Base-by-base conservation (phyloP, 1,284 basidiomycete species). In the Singerocomus inundabilis region DNA sequence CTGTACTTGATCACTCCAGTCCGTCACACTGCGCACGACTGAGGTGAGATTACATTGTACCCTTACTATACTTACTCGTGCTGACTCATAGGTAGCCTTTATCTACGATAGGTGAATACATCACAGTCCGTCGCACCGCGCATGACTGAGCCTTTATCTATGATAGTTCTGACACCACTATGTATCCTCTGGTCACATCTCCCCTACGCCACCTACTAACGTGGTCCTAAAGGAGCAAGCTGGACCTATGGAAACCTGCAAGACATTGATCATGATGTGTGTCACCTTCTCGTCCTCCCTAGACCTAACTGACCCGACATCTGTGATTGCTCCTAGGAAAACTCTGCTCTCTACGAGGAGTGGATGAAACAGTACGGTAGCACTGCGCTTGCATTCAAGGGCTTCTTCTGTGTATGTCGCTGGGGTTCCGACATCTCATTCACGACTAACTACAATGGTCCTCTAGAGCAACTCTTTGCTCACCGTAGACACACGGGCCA, bases 361-460 rank as follows among this genome's bases (percentile, higher is more conserved):
- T 88, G 85, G 85, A 61, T 73, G 0, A 57, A 70, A 35, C 55
- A 80, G 52, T 83, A 83, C 53, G 85, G 85, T 0, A 62, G 54
- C 6, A 80, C 76, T 21, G 2, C 76, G 0, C 57, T 85, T 43
- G 73, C 63, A 49, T 81, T 75, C 49, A 72, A 72, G 46, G 68
- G 68, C 1, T 57, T 79, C 2, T 67, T 84, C 30, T 69, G 70
- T 28, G 34, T 35, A 35, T 6, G 18, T 10, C 10, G 2, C 34
- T 18, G 12, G 18, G 16, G 6, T 21, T 35, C 18, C 21, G 13
- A 10, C 10, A 29, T 1, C 13, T 6, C 8, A 26, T 28, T 4
- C 5, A 18, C 12, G 6, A 21, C 16, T 7, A 18, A 6, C 16
- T 35, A n/a, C 21, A 12, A 16, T 12, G 18, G 16, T 8, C 4